Base-by-base conservation (phyloP, 257 asterid species). In the Solanum bulbocastanum region DNA sequence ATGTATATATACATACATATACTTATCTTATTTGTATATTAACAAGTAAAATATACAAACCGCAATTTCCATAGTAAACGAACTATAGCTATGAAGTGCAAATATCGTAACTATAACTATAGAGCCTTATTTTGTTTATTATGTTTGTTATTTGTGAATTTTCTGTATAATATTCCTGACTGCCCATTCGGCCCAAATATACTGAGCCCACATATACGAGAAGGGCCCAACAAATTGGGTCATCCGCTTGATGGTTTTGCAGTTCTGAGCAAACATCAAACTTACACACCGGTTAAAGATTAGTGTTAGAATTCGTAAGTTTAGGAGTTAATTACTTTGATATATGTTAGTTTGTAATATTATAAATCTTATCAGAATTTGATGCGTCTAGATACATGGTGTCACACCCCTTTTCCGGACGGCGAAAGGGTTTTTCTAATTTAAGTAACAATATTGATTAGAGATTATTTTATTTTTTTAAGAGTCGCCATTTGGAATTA, bases 21-120 rank as follows among this genome's bases (percentile, higher is more conserved):
- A 52, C n/a, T 18, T 52, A 18, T 0, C 9, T 23, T 52, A 49
- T 52, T 52, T 52, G 10, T 52, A 18, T 16, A 52, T 16, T 52
- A 3, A 0, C 4, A 16, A 16, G n/a, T 1, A 4, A 18, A 16
- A 52, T 18, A 52, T 52, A 52, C 62, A 16, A 52, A 52, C 2
- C 4, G 4, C n/a, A 52, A 3, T 0, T 2, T 52, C 0, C 10
- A 52, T 52, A 52, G n/a, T 52, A 52, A 52, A 18, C 0, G 1
- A 52, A 18, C 10, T 52, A 52, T 52, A 18, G 0, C 9, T 16
- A 1, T 52, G 3, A 0, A 18, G n/a, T 52, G 4, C 1, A 52
- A 52, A 16, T 52, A 52, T 52, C 4, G 2, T 16, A 52, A 52
- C 4, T 52, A 52, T 52, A 52, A 20, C 10, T 16, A 18, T 52